Evolutionary conservation across 441 rosid species (phyloP).

Genomic region (Aquilaria agallochum): DNA sequence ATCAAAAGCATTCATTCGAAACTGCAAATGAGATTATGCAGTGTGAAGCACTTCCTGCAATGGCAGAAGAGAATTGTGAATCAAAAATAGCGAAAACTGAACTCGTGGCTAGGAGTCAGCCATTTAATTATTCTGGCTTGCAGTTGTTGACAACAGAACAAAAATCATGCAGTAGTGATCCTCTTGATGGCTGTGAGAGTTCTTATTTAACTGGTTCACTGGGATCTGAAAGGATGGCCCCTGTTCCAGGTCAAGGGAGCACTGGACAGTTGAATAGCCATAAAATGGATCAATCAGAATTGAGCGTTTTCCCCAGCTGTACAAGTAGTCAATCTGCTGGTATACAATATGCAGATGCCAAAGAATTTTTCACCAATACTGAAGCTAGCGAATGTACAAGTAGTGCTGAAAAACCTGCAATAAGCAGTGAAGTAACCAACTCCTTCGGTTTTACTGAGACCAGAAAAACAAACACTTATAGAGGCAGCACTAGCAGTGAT

Average conservation of each 20-base stretch:
- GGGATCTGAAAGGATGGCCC: constrained; percentile 34
- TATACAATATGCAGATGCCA: constrained; percentile 58
- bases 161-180: constrained; percentile 25
- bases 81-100: constrained; percentile 21
- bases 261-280: constrained; percentile 25
- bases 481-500: constrained; percentile 86
- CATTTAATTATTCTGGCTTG: constrained; percentile 23
- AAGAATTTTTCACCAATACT: constrained; percentile 70
- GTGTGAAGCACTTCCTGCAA: constrained; percentile 26
- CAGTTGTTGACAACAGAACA: constrained; percentile 20
- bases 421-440: constrained; percentile 36
- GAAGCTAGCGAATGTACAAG: constrained; percentile 57
- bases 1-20: constrained; percentile 26
- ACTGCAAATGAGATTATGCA: constrained; percentile 8
- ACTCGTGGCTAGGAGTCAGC: constrained; percentile 22
- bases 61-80: constrained; percentile 27
- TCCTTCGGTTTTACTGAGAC: constrained; percentile 41
- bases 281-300: constrained; percentile 27
- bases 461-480: constrained; percentile 58
- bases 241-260: constrained; percentile 21
- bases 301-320: constrained; percentile 46
- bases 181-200: constrained; percentile 29
- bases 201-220: constrained; percentile 33
- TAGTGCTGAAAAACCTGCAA: constrained; percentile 36
- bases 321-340: constrained; percentile 54